Evolutionary conservation across 75 land plant genomes (phyloP), one percentile per base, ranked within the genome.

Genomic region (Isoetes taiwanensis): DNA sequence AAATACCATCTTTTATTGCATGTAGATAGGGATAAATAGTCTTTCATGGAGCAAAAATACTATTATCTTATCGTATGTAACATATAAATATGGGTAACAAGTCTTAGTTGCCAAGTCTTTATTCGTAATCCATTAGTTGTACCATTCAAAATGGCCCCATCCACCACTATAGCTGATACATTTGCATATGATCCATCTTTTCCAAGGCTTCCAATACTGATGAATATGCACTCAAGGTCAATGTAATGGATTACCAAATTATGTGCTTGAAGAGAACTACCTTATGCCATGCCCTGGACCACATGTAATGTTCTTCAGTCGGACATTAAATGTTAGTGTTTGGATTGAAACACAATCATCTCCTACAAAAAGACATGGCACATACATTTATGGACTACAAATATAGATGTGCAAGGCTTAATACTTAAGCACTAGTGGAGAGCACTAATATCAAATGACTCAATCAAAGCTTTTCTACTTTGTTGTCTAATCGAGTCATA

Each of bases 201-300:
- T 6, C 57, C 32, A 26, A 54, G 32, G 33, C 32, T 27, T 10
- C 57, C 32, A 26, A 26, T 26, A 24, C 57, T 30, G 11, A 10
- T 37, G 39, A 37, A 10, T 37, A 37, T 37, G 39, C 14, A 37
- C 39, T 9, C 14, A 37, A 10, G 39, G 39, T 37, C 39, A 14
- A 37, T 14, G 14, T 37, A 37, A 37, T 37, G 39, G 39, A 14
- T 14, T 37, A 37, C 12, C 39, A 32, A 19, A 52, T 12, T 43
- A 24, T 5, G 14, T 24, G 6, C 17, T 24, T 43, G 50, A 3
- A 43, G 3, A 43, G 6, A 43, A n/a, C n/a, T 69, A 88, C 95
- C 95, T 88, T 76, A 88, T 88, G 43, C 95, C 95, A 68, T 88
- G 95, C n/a, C 95, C 95, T 39, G 87, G 95, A 9, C 87, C 95